A percentile compares a stretch with the other conserved stretches of the same genome.
phyloP scores from a whole-genome alignment of 2,329 filamentous ascomycete species.

The Helotiales sp. region DNA sequence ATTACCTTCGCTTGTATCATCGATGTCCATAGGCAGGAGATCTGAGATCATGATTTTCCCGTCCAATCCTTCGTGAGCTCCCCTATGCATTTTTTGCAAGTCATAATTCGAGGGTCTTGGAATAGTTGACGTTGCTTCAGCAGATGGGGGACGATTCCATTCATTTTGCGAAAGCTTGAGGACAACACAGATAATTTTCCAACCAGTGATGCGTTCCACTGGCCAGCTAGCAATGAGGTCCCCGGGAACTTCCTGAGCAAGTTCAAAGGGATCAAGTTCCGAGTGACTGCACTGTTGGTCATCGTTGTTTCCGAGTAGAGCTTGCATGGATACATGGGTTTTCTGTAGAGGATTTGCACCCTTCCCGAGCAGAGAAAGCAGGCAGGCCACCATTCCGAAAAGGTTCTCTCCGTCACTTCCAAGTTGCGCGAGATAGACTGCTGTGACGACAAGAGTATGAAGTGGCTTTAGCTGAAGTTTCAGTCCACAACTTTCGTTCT shows the following conservation, averaged over 20 bases:
- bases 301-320: slow-evolving; percentile 8
- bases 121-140: not conserved
- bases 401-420: slow-evolving; percentile 39
- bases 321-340: slow-evolving; percentile 10
- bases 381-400: slow-evolving; percentile 40
- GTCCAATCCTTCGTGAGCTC: too few species aligned
- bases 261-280: slow-evolving; percentile 27
- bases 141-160: not conserved
- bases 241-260: slow-evolving; percentile 13
- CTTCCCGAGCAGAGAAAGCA: slow-evolving; percentile 35
- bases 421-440: slow-evolving; percentile 35
- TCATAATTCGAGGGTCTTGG: too few species aligned
- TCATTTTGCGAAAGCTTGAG: slow-evolving; percentile 14
- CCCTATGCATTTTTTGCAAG: too few species aligned
- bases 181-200: slow-evolving; percentile 15
- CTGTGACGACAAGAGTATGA: slow-evolving; percentile 39
- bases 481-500: slow-evolving; percentile 30
- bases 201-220: slow-evolving; percentile 6
- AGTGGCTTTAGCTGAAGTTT: slow-evolving; percentile 36
- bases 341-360: slow-evolving; percentile 31
- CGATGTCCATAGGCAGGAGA: not conserved
- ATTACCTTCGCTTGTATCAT: not conserved
- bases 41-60: not conserved
- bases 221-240: slow-evolving; percentile 17
- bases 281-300: slow-evolving; percentile 23